Evolutionary conservation across 2,329 filamentous ascomycete genomes (phyloP).

Genomic region (Aurifilum marmelostoma): DNA sequence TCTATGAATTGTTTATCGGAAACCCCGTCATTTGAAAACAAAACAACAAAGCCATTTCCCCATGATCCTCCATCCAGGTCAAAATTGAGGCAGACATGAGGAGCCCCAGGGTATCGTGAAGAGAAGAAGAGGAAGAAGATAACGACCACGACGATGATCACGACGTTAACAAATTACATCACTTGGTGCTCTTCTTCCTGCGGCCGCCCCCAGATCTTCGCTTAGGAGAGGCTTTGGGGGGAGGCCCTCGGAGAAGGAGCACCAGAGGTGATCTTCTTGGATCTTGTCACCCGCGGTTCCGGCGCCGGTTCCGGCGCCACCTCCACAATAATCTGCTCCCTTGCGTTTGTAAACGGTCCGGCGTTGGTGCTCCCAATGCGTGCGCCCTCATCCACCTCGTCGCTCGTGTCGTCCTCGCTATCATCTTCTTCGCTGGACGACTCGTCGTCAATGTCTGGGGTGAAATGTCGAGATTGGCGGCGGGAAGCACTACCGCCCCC

Average conservation of each 20-base stretch:
- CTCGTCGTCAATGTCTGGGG: slow-evolving; percentile 20
- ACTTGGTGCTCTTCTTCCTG: slow-evolving; percentile 32
- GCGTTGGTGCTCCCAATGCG: slow-evolving; percentile 23
- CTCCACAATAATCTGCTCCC: slow-evolving; percentile 46
- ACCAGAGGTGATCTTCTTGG: slow-evolving; percentile 40
- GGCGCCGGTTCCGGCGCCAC: slow-evolving; percentile 34
- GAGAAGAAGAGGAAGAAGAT: background rate
- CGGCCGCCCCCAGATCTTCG: slow-evolving; percentile 41
- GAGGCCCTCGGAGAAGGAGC: slow-evolving; percentile 38
- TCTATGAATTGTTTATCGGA: slow-evolving; percentile 16
- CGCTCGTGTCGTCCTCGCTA: slow-evolving; percentile 38
- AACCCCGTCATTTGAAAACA: slow-evolving; percentile 6
- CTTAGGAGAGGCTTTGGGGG: slow-evolving; percentile 38
- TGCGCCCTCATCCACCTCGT: slow-evolving; percentile 33
- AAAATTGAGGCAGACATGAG: slow-evolving; percentile 1
- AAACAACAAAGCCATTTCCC: slow-evolving; percentile 1
- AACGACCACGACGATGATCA: background rate
- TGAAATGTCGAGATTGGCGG: slow-evolving; percentile 26
- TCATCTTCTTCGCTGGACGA: slow-evolving; percentile 24
- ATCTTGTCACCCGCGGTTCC: slow-evolving; percentile 33
- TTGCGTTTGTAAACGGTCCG: slow-evolving; percentile 32
- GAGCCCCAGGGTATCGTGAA: slow-evolving; percentile 19
- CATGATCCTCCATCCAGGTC: slow-evolving; percentile 1
- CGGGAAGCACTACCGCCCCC: slow-evolving; percentile 25
- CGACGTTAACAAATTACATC: background rate